Evolutionary conservation across 1,139 yeast genomes (phyloP), one percentile per base, ranked within the genome.

Genomic region (Nadsonia starkeyi-henricii): DNA sequence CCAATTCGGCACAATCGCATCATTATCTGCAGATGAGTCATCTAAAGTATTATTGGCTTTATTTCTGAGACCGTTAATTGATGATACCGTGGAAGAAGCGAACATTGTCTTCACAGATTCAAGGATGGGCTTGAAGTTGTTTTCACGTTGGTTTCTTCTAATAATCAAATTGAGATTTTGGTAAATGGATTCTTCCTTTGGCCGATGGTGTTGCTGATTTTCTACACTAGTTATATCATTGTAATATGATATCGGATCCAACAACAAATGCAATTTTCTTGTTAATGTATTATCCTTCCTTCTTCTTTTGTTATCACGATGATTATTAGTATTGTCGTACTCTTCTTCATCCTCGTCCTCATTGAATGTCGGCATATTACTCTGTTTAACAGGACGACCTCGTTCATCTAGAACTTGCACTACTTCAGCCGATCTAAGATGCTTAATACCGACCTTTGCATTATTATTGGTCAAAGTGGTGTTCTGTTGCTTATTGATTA

Each of bases 1-100:
- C 73, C 73, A 71, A 1, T 57, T 57, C 0, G 74, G 74, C 2
- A 68, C 45, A 3, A 44, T 41, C 21, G 51, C 37, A 8, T 52
- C 51, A 9, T 23, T 23, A 9, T 9, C 28, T 23, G 9, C 5
- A 9, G 28, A 23, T 23, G 9, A 23, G 9, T 23, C 28, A 23
- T 23, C 28, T 23, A n/a, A n/a, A n/a, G n/a, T n/a, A 8, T 50
- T 45, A 8, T 44, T 18, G n/a, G 51, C 39, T 13, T 33, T n/a
- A n/a, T 26, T 26, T 12, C 12, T 26, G 30, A 33, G 39, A 33
- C 39, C 39, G 12, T 33, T 33, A 33, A 33, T n/a, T n/a, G 39
- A 33, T 33, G 39, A 33, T 33, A n/a, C 17, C 4, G 39, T 13
- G 3, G 39, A 33, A 12, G 17, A 33, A 12, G 39, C 4, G 12